Evolutionary conservation across 2,329 filamentous ascomycete species (phyloP).

Genomic region (Colletotrichum higginsianum): DNA sequence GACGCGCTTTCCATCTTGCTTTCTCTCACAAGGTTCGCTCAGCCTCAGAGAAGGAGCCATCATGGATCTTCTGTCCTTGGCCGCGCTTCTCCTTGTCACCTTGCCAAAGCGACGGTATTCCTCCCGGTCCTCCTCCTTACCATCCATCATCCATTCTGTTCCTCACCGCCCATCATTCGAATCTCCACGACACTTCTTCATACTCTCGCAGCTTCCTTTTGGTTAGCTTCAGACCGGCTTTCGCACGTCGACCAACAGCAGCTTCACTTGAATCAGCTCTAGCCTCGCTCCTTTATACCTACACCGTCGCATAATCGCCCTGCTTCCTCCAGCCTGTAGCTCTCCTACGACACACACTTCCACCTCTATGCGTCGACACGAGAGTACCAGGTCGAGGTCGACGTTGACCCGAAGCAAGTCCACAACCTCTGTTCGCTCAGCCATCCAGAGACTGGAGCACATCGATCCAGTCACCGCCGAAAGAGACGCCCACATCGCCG

Average conservation of each 20-base stretch:
- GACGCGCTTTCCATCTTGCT: constrained; percentile 19
- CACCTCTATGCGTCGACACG: constrained; percentile 63
- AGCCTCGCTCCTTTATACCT: constrained; percentile 28
- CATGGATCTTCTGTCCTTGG: constrained; percentile 14
- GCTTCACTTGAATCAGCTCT: constrained; percentile 42
- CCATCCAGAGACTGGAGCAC: constrained; percentile 60
- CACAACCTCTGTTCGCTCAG: constrained; percentile 60
- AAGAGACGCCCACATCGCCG: constrained; percentile 74
- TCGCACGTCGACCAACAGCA: constrained; percentile 30
- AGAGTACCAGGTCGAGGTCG: constrained; percentile 61
- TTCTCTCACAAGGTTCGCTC: constrained; percentile 18
- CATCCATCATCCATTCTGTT: neutral
- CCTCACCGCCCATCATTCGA: constrained; percentile 3
- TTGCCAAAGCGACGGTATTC: constrained; percentile 3
- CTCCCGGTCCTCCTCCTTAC: constrained; percentile 15
- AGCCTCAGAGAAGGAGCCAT: constrained; percentile 25
- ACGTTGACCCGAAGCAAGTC: constrained; percentile 65
- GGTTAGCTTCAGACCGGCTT: constrained; percentile 31
- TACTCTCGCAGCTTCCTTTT: constrained; percentile 35
- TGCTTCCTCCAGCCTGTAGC: neutral
- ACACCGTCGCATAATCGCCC: constrained; percentile 9
- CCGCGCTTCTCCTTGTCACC: neutral
- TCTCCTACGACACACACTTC: constrained; percentile 5
- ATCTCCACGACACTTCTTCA: constrained; percentile 6
- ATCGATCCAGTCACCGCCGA: constrained; percentile 66